Base-by-base conservation (phyloP, 2,329 filamentous ascomycete genomes). In the Aspergillus nomiae region DNA sequence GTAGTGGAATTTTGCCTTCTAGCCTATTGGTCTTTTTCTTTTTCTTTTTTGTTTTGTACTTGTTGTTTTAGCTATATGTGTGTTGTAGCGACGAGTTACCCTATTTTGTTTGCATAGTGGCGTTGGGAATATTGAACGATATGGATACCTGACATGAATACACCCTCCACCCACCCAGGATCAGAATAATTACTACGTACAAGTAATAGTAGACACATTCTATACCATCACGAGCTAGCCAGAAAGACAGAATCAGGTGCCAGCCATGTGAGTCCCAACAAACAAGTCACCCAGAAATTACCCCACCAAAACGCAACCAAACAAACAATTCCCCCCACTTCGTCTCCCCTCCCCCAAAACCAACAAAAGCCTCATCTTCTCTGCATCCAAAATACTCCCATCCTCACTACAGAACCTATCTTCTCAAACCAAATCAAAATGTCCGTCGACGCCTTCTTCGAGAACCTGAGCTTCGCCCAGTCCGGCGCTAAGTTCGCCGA, bases 1-100 rank as follows among this genome's bases (percentile, higher is more conserved):
- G 90, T 96, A 64, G 69, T 26, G 21, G 16, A 51, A 73, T 21
- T 59, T 50, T 56, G 10, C 32, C 7, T 57, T 45, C 62, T 34
- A 34, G 43, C 45, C 16, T 28, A 16, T 32, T 41, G 6, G 24
- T 54, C 58, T 57, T 14, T 34, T 60, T 21, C 11, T 34, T 30
- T 21, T 36, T 11, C 30, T 19, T 26, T 24, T 41, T 41, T 41
- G 38, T 3, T 41, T 16, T 41, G 38, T 46, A 24, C 48, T 24
- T 51, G 28, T 28, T 51, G 48, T 28, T 53, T 34, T 53, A 53
- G 50, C 50, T 19, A 2, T 34, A 14, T 51, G 12, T 48, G 26
- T 50, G 26, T 48, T 51, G 28, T 34, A 32, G 26, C 28, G 26
- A 32, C 9, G 48, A 32, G 48, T 51, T 51, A 34, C 48, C 48